Evolutionary conservation across 345 rosid species (phyloP), one percentile per base, ranked within the genome.

Genomic region (Gossypium stocksii): DNA sequence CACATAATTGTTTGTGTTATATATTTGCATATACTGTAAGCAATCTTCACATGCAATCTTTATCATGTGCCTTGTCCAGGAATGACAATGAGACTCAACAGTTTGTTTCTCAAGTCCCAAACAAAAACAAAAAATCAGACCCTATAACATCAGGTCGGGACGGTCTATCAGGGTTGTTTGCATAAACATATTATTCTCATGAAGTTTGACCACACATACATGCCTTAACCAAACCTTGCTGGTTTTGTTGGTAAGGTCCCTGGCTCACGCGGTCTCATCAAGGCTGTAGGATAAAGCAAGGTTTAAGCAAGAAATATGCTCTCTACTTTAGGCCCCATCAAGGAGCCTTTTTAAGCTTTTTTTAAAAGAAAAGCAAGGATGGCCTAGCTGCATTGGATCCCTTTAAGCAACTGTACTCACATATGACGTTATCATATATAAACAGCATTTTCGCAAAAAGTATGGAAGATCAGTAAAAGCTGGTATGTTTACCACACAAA

Each of bases 331-430:
- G 34, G 41, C 64, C 9, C 64, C 64, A 23, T 25, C 15, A 9
- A 9, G 49, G 7, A 17, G 15, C 15, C 23, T 64, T 63, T n/a
- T 17, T 13, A 41, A 38, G 25, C 9, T 1, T 5, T 9, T 15
- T 38, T 8, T 19, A 4, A n/a, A 34, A 64, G 9, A 38, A 11
- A 34, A 63, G 12, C 46, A 34, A 7, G 46, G 46, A 38, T 38
- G 22, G 45, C 52, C 52, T 43, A 49, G 59, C 23, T 25, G 72
- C 72, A 69, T 25, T 51, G 72, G 44, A 51, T 49, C 22, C 59
- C 44, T 25, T 17, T 7, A 49, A 34, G 72, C 7, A 22, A 22
- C 41, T 22, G 46, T 20, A 44, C 2, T 44, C 7, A 46, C 52
- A 43, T 44, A 44, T 13, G 13, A 66, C 44, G 53, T n/a, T 46